Percentiles rank a stretch among this genome's conserved stretches.
phyloP scores from a whole-genome alignment of 306 rosid genomes.

The Fagus crenata region DNA sequence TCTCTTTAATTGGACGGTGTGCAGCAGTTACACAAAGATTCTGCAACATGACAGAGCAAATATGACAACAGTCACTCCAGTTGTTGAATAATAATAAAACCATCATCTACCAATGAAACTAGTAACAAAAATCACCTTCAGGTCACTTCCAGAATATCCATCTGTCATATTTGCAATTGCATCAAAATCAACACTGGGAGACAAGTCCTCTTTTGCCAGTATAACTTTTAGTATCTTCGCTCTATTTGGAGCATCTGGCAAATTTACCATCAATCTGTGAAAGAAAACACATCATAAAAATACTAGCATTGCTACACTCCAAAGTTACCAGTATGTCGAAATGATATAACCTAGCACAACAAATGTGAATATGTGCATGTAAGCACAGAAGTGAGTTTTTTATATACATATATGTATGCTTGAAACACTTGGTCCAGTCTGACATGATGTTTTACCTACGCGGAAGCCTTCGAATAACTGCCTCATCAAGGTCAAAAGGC shows the following conservation, averaged over 20 bases:
- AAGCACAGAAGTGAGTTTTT: background rate
- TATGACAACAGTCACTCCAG: constrained; percentile 18
- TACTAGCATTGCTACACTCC: background rate
- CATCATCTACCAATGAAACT: constrained; percentile 10
- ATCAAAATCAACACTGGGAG: constrained; percentile 70
- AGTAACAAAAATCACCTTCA: constrained; percentile 55
- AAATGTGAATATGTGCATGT: background rate
- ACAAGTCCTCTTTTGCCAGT: constrained; percentile 90
- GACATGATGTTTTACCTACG: constrained; percentile 62
- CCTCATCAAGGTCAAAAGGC: constrained; percentile 98
- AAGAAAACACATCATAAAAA: constrained; percentile 33
- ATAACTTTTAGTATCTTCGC: constrained; percentile 89
- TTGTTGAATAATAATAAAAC: constrained; percentile 14
- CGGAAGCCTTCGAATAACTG: constrained; percentile 97
- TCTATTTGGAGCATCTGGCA: constrained; percentile 94
- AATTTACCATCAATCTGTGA: constrained; percentile 95
- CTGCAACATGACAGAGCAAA: constrained; percentile 48
- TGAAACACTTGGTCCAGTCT: constrained; percentile 16
- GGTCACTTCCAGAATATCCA: constrained; percentile 98
- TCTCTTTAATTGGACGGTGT: constrained; percentile 95
- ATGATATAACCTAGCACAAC: constrained; percentile 5
- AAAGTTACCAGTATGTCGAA: background rate
- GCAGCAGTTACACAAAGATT: constrained; percentile 95
- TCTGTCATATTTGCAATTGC: constrained; percentile 93
- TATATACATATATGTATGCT: background rate